Conservation (phyloP, 2,329 filamentous ascomycete species). For the Colletotrichum sp. region DNA sequence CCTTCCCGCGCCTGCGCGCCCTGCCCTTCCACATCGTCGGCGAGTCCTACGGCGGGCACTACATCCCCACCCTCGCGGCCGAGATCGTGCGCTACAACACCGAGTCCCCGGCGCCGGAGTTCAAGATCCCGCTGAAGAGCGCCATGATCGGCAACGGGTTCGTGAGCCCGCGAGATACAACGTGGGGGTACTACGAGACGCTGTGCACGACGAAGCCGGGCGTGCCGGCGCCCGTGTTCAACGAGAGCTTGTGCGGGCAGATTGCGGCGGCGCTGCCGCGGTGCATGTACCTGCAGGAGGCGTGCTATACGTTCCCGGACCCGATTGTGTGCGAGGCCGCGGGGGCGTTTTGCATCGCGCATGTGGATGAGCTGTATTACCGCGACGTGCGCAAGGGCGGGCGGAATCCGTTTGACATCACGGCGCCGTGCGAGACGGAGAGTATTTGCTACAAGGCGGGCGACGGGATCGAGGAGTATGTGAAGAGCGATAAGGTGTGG, state of each 20-base stretch:
- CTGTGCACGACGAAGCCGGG: conserved; percentile 24
- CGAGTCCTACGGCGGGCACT: conserved; percentile 55
- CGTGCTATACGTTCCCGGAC: conserved; percentile 43
- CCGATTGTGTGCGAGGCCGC: conserved; percentile 44
- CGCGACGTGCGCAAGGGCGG: conserved; percentile 41
- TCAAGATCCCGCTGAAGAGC: conserved; percentile 46
- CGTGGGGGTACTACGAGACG: conserved; percentile 24
- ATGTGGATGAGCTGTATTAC: conserved; percentile 44
- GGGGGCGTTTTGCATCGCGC: conserved; percentile 37
- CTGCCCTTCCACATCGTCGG: conserved; percentile 51
- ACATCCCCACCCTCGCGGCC: conserved; percentile 47
- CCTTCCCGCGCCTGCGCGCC: conserved; percentile 45
- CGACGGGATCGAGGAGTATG: conserved; percentile 26
- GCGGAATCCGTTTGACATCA: conserved; percentile 50
- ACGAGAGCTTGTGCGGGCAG: conserved; percentile 21
- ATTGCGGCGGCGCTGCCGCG: conserved; percentile 46
- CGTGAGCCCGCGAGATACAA: conserved; percentile 29
- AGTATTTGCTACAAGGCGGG: conserved; percentile 40
- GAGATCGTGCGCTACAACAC: conserved; percentile 50
- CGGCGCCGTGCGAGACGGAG: conserved; percentile 39
- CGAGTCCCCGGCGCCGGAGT: conserved; percentile 38
- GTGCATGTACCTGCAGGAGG: conserved; percentile 42
- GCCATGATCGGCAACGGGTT: conserved; percentile 52
- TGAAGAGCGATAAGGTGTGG: conserved; percentile 26
- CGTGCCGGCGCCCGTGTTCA: conserved; percentile 22